Base-by-base conservation (phyloP, 805 yeast species). In the Naumovozyma castellii region DNA sequence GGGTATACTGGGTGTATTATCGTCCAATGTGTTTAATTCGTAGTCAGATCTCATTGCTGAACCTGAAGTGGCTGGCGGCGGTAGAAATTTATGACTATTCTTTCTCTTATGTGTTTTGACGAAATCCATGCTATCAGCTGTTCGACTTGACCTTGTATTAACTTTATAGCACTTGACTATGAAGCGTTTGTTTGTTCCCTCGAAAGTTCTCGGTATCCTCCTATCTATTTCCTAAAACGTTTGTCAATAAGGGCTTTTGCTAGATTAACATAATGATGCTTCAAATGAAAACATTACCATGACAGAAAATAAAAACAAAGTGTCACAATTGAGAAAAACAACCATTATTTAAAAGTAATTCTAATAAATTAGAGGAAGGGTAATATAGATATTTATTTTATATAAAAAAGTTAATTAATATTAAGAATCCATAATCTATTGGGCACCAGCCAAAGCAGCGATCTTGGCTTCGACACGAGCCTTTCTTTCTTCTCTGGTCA, bases 381-480 rank as follows among this genome's bases (percentile, higher is more conserved):
- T n/a, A n/a, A n/a, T n/a, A n/a, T n/a, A 22, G 27, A 22, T 22
- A 22, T 22, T 6, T 22, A 22, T 22, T 22, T 6, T 22, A 22
- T 22, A 22, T 22, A 22, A 22, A 22, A 22, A 10, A 22, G 10
- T 6, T 38, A 39, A 32, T 17, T 18, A 19, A 34, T 18, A 19
- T 40, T 42, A 30, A 27, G 8, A 29, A 35, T 38, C 42, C 38
- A 41, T 38, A 42, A 43, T 46, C 49, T 56, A 56, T 50, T 56
- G 50, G 41, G 46, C 48, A 46, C 48, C 65, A 68, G 83, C 73
- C 82, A 81, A 83, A 68, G 80, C 87, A 68, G 92, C 94, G 69
- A 92, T 87, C 86, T 86, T 90, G 69, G 81, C 84, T 66, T 79
- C 86, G 69, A 92, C 76, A 67, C 76, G 82, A 60, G 84, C 96